Evolutionary conservation across 2,329 filamentous ascomycete species (phyloP).

Genomic region (Aspergillus hiratsukae): DNA sequence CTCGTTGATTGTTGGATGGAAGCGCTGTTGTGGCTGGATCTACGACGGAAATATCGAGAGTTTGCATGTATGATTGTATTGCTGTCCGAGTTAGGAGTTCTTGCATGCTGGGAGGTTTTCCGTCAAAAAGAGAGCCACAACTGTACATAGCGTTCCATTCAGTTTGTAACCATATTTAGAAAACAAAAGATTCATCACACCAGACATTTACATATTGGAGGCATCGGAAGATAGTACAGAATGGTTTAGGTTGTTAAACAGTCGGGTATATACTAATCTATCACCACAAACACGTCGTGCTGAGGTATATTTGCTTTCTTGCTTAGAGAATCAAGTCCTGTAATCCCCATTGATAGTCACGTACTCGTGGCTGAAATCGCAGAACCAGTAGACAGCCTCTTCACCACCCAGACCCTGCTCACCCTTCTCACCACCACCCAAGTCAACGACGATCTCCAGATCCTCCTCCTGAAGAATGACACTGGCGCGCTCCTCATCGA

Average conservation of each 20-base stretch:
- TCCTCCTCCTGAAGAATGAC: slow-evolving; percentile 59
- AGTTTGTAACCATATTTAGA: slow-evolving; percentile 35
- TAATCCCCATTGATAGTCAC: slow-evolving; percentile 67
- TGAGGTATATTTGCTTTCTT: background rate
- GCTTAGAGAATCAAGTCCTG: slow-evolving; percentile 44
- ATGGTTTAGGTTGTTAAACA: background rate
- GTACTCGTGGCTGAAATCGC: slow-evolving; percentile 66
- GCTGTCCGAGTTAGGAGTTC: slow-evolving; percentile 7
- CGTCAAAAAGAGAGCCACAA: slow-evolving; percentile 14
- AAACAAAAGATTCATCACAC: slow-evolving; percentile 22
- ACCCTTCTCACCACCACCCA: slow-evolving; percentile 49
- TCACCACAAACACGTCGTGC: background rate
- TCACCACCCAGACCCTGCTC: slow-evolving; percentile 39
- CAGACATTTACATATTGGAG: slow-evolving; percentile 1
- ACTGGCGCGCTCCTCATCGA: slow-evolving; percentile 58
- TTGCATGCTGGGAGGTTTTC: slow-evolving; percentile 1
- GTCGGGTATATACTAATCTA: background rate
- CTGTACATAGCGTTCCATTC: slow-evolving; percentile 24
- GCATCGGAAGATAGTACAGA: background rate
- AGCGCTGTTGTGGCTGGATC: slow-evolving; percentile 21
- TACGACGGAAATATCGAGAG: background rate
- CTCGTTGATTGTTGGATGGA: slow-evolving; percentile 21
- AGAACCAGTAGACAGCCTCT: slow-evolving; percentile 61
- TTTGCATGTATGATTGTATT: slow-evolving; percentile 15
- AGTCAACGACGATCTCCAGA: slow-evolving; percentile 56